These are phyloP conservation scores for Trichosporon faecale DNA, from an alignment of 1,284 basidiomycete species.

Conservation along the genomic window DNA sequence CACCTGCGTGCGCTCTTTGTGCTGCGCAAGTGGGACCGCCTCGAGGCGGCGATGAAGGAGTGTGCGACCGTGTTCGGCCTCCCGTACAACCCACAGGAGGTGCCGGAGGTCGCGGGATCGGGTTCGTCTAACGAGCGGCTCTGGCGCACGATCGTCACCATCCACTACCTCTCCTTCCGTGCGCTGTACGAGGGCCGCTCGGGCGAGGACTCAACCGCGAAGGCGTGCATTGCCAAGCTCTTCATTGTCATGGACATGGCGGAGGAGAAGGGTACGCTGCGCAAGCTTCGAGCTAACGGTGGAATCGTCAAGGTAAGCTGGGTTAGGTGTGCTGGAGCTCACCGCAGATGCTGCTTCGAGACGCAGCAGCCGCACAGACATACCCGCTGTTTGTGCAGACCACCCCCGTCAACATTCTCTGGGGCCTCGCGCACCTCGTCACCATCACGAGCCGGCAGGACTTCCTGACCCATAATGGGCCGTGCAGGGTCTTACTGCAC, in stretches of 20 bases:
- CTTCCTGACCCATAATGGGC: slow-evolving; percentile 26
- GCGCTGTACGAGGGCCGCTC: slow-evolving; percentile 38
- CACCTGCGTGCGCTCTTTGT: slow-evolving; percentile 31
- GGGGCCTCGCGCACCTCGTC: slow-evolving; percentile 36
- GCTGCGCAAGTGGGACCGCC: slow-evolving; percentile 39
- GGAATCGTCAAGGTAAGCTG: slow-evolving; percentile 33
- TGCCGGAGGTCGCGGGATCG: neutral
- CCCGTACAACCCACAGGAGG: neutral
- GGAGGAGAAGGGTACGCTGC: slow-evolving; percentile 25
- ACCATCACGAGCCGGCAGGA: slow-evolving; percentile 36
- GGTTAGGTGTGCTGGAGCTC: neutral
- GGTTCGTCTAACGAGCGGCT: neutral
- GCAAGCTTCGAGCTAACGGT: slow-evolving; percentile 25
- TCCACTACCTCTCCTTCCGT: slow-evolving; percentile 35
- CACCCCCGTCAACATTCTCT: slow-evolving; percentile 41
- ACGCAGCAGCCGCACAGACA: neutral
- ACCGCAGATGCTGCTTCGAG: slow-evolving; percentile 16
- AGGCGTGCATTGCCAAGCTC: slow-evolving; percentile 26
- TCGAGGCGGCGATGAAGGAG: slow-evolving; percentile 25
- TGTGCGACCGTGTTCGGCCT: slow-evolving; percentile 18
- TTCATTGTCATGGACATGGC: slow-evolving; percentile 39
- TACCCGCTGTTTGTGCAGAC: slow-evolving; percentile 32
- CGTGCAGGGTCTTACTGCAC: slow-evolving; percentile 25
- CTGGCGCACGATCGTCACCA: neutral
- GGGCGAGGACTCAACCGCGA: slow-evolving; percentile 32